Conservation (phyloP, 768 basidiomycete genomes). For the Termitomyces sp. region DNA sequence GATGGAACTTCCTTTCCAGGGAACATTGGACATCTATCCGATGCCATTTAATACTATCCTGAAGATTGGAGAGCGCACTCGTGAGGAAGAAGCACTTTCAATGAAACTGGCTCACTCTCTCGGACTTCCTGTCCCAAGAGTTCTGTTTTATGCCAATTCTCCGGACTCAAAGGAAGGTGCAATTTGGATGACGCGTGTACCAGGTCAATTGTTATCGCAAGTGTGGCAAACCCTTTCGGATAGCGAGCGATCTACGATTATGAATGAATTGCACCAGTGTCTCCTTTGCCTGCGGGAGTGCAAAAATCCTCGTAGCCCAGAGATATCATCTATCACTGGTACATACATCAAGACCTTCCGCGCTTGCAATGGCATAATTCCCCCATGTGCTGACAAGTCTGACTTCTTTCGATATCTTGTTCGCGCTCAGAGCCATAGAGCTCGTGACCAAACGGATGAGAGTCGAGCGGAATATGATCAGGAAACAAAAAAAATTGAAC, state of each 20-base stretch:
- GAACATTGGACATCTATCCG: background rate
- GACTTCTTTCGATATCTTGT: background rate
- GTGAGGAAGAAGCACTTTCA: constrained; percentile 5
- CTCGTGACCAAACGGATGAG: background rate
- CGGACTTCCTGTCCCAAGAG: constrained; percentile 5
- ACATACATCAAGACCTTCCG: constrained; percentile 1
- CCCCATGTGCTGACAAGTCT: background rate
- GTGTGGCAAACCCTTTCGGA: background rate
- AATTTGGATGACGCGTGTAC: constrained; percentile 7
- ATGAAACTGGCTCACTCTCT: constrained; percentile 1
- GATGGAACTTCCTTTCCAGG: background rate
- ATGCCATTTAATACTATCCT: constrained; percentile 6
- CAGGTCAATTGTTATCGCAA: background rate
- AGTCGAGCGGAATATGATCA: background rate
- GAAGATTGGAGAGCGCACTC: background rate
- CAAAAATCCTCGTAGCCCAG: constrained; percentile 1
- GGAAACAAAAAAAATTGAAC: background rate
- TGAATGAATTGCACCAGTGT: constrained; percentile 1
- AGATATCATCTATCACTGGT: constrained; percentile 5
- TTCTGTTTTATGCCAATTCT: background rate
- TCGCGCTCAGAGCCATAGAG: background rate
- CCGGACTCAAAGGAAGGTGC: background rate
- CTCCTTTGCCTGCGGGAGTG: constrained; percentile 2
- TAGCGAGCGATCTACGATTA: background rate
- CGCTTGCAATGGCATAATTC: background rate